A percentile compares a stretch with the other conserved stretches of the same genome.
Conservation (phyloP, 805 yeast species). For the Yarrowia sp. region DNA sequence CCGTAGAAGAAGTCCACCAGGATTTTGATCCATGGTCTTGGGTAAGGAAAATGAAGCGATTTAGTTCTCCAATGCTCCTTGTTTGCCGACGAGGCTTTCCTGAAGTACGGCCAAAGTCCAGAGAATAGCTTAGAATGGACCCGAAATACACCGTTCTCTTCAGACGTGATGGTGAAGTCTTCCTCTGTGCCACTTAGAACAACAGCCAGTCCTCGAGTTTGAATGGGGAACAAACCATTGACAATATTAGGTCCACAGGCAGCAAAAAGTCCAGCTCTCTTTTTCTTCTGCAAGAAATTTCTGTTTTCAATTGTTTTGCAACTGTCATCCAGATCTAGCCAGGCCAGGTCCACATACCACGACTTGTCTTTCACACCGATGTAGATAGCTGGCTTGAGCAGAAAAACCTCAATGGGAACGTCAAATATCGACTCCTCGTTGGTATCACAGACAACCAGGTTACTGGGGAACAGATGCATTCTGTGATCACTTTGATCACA, state of each 20-base stretch:
- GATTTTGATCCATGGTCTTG: background rate
- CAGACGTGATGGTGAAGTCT: background rate
- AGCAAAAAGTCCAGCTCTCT: background rate
- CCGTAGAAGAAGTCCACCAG: constrained; percentile 4
- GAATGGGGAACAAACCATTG: background rate
- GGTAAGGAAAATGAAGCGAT: background rate
- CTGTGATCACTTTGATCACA: too few relatives aligned
- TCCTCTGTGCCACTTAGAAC: background rate
- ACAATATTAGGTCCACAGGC: background rate
- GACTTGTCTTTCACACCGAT: too few relatives aligned
- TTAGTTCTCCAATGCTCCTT: background rate
- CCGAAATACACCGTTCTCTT: background rate
- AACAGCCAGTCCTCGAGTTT: background rate
- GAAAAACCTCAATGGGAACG: too few relatives aligned
- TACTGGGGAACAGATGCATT: too few relatives aligned
- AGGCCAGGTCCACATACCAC: too few relatives aligned
- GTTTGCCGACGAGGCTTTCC: background rate
- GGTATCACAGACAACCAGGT: too few relatives aligned
- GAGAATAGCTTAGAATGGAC: background rate
- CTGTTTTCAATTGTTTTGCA: too few relatives aligned
- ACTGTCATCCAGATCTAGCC: too few relatives aligned
- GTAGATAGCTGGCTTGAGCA: too few relatives aligned
- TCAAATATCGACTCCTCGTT: too few relatives aligned
- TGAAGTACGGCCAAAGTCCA: background rate
- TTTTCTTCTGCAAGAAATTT: background rate